Evolutionary conservation across 208 protist species (phyloP).

Genomic region (Trypanosomatidae sp.): DNA sequence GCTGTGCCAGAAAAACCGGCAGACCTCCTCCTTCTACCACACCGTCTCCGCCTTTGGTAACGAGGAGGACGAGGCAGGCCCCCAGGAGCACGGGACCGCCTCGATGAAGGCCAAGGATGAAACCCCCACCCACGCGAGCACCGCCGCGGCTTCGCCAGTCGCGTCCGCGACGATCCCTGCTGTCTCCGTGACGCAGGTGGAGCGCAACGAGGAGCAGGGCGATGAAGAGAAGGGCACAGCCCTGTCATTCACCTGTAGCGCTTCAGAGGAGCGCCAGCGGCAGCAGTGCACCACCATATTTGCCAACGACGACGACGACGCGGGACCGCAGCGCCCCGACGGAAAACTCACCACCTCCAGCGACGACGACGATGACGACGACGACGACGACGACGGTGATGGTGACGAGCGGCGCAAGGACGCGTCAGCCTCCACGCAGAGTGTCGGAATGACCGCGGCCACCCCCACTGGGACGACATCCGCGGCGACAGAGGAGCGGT

Average conservation of each 20-base stretch:
- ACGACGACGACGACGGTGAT: not conserved
- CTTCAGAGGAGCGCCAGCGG: not conserved
- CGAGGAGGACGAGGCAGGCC: constrained; percentile 17
- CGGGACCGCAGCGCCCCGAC: not conserved
- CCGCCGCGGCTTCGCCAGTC: not conserved
- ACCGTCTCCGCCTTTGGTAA: constrained; percentile 24
- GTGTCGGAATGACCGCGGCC: not conserved
- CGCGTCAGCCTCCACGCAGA: not conserved
- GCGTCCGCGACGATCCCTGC: not conserved
- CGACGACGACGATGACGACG: constrained; percentile 9
- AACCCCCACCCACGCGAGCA: not conserved
- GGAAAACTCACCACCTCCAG: not conserved
- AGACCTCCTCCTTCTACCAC: constrained; percentile 34
- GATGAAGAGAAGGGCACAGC: constrained; percentile 12
- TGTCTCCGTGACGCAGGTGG: not conserved
- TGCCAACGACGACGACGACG: not conserved
- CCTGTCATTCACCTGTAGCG: constrained; percentile 2
- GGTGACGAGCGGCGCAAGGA: not conserved
- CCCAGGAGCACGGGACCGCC: not conserved
- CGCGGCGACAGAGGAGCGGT: constrained; percentile 6
- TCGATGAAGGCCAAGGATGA: not conserved
- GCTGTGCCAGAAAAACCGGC: constrained; percentile 6
- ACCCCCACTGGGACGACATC: constrained; percentile 10
- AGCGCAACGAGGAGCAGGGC: constrained; percentile 1
- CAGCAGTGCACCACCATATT: constrained; percentile 8